Evolutionary conservation across 129 eudicot species (phyloP).

Genomic region (Gnaphalium uliginosum): DNA sequence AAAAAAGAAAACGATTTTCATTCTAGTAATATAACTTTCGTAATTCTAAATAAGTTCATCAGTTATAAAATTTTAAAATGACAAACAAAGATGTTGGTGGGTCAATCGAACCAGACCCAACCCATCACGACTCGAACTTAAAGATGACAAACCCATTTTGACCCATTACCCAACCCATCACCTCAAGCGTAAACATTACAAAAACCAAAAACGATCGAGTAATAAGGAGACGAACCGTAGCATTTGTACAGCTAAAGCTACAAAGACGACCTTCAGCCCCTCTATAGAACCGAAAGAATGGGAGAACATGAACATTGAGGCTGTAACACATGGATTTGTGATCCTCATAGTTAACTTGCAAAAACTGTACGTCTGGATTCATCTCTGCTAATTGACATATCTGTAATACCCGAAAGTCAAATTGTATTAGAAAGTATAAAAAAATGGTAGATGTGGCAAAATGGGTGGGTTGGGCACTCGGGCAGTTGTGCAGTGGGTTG

Average conservation of each 20-base stretch:
- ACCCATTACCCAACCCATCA: neutral
- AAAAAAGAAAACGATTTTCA: neutral
- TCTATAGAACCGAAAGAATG: conserved; percentile 80
- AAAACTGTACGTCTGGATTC: conserved; percentile 77
- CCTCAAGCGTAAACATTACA: neutral
- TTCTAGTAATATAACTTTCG: neutral
- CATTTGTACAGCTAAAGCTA: conserved; percentile 91
- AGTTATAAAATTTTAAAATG: neutral
- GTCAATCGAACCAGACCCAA: neutral
- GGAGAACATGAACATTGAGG: conserved; percentile 77
- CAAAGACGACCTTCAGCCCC: conserved; percentile 80
- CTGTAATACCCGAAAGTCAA: conserved; percentile 31
- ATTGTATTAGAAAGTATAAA: no score
- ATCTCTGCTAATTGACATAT: conserved; percentile 82
- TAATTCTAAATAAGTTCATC: neutral
- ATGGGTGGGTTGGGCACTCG: neutral
- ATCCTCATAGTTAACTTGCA: conserved; percentile 72
- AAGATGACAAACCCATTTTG: neutral
- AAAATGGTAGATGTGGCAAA: neutral
- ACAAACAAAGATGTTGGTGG: neutral
- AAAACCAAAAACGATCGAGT: neutral
- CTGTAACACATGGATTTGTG: conserved; percentile 81
- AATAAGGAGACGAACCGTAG: conserved; percentile 60
- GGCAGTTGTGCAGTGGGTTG: neutral
- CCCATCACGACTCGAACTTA: neutral